These are phyloP conservation scores for Mycena polygramma DNA, from an alignment of 768 basidiomycete species.

Conservation along the genomic window DNA sequence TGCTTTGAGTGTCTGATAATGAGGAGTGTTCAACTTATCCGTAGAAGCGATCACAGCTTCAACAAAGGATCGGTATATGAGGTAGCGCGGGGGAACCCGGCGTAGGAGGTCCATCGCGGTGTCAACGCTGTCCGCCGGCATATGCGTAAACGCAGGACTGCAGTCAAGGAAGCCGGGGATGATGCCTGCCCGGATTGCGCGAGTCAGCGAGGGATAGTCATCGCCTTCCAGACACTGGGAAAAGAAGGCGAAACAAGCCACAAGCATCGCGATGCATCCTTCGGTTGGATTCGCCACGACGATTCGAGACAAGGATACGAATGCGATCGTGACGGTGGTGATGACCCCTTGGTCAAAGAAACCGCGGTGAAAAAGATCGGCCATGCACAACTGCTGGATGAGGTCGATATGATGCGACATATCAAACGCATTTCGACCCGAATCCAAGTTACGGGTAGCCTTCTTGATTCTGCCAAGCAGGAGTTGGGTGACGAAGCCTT, in stretches of 20 bases:
- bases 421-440: conserved; percentile 26
- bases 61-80: conserved; percentile 54
- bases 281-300: conserved; percentile 36
- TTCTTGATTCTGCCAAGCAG: conserved; percentile 46
- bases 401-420: conserved; percentile 45
- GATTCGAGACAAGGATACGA: conserved; percentile 42
- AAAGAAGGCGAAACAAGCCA: conserved; percentile 47
- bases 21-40: conserved; percentile 40
- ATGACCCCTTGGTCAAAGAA: conserved; percentile 49
- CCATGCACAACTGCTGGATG: conserved; percentile 50
- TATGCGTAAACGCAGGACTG: conserved; percentile 43
- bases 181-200: conserved; percentile 51
- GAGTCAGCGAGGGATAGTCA: conserved; percentile 51
- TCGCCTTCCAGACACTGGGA: conserved; percentile 51
- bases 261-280: conserved; percentile 41
- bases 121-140: conserved; percentile 43
- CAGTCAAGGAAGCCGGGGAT: conserved; percentile 46
- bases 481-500: conserved; percentile 45
- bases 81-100: conserved; percentile 48
- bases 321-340: conserved; percentile 45
- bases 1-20: conserved; percentile 33
- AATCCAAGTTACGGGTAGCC: conserved; percentile 17
- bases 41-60: conserved; percentile 45
- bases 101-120: conserved; percentile 44
- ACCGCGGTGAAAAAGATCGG: conserved; percentile 43